Conservation (phyloP, 2,329 filamentous ascomycete genomes). For the Achaetomium macrosporum region DNA sequence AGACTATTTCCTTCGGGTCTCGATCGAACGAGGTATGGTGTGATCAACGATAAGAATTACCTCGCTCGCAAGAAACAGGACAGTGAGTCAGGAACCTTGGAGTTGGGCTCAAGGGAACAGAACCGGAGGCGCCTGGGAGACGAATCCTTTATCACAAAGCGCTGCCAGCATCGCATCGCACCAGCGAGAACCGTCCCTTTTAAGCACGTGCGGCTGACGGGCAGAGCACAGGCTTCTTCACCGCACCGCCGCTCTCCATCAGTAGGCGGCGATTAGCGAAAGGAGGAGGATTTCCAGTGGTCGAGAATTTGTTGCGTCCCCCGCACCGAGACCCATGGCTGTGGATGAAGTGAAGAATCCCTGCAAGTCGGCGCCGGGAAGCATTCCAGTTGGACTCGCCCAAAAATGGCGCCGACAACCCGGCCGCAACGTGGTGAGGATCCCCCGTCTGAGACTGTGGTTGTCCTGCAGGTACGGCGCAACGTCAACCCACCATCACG, state of each 20-base stretch:
- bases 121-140: not conserved
- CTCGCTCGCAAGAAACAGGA: not conserved
- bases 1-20: slow-evolving; percentile 3
- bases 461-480: slow-evolving; percentile 20
- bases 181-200: too few relatives aligned
- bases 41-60: slow-evolving; percentile 11
- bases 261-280: too few relatives aligned
- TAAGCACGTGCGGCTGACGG: too few relatives aligned
- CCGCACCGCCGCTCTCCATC: too few relatives aligned
- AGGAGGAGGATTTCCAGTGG: too few relatives aligned
- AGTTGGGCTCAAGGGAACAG: not conserved
- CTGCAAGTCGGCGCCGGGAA: slow-evolving; percentile 21
- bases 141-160: not conserved
- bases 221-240: too few relatives aligned
- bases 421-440: slow-evolving; percentile 9
- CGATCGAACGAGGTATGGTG: slow-evolving; percentile 16
- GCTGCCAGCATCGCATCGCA: too few relatives aligned
- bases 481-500: slow-evolving; percentile 17
- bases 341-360: slow-evolving; percentile 14
- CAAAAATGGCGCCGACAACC: slow-evolving; percentile 12
- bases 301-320: too few relatives aligned
- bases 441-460: slow-evolving; percentile 11
- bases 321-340: slow-evolving; percentile 2
- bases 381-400: slow-evolving; percentile 23
- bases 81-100: slow-evolving; percentile 5